Percentiles rank a stretch among this genome's conserved stretches.
Evolutionary conservation across 805 yeast species (phyloP).

Genomic region (Saccharomyces mikatae): DNA sequence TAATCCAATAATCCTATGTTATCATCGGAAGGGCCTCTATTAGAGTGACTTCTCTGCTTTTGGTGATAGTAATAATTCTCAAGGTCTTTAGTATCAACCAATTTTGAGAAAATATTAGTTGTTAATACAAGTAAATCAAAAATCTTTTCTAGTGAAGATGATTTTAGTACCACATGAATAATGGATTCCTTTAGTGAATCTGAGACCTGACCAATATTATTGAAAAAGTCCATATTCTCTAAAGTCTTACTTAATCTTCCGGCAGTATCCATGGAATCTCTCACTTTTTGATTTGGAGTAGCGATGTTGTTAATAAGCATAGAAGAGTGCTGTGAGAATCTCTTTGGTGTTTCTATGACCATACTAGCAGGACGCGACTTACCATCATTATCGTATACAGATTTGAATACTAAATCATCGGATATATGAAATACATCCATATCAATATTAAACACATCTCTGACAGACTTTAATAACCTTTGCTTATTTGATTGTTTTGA

Average conservation of each 20-base stretch:
- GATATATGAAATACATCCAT: slow-evolving; percentile 48
- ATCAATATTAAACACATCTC: slow-evolving; percentile 59
- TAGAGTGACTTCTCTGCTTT: slow-evolving; percentile 9
- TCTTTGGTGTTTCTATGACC: slow-evolving; percentile 39
- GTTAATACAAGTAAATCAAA: slow-evolving; percentile 74
- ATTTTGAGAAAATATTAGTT: slow-evolving; percentile 46
- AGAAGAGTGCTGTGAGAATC: slow-evolving; percentile 34
- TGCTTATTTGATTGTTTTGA: slow-evolving; percentile 34
- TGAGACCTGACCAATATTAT: slow-evolving; percentile 25
- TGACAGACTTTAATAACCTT: slow-evolving; percentile 44
- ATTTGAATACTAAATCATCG: slow-evolving; percentile 52
- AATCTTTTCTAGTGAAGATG: slow-evolving; percentile 68
- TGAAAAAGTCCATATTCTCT: slow-evolving; percentile 27
- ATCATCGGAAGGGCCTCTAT: slow-evolving; percentile 2
- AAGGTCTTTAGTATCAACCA: slow-evolving; percentile 37
- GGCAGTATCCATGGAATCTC: slow-evolving; percentile 21
- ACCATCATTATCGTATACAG: slow-evolving; percentile 32
- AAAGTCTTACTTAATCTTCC: slow-evolving; percentile 19
- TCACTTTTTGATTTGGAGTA: slow-evolving; percentile 1
- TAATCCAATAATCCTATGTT: slow-evolving; percentile 30
- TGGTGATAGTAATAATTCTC: slow-evolving; percentile 32
- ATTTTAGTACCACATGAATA: slow-evolving; percentile 46
- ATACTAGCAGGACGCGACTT: slow-evolving; percentile 40
- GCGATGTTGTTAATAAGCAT: slow-evolving; percentile 4
- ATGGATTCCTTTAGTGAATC: slow-evolving; percentile 30